These are phyloP conservation scores for Pleurostoma richardsiae DNA, from an alignment of 2,329 filamentous ascomycete species.

Conservation along the genomic window DNA sequence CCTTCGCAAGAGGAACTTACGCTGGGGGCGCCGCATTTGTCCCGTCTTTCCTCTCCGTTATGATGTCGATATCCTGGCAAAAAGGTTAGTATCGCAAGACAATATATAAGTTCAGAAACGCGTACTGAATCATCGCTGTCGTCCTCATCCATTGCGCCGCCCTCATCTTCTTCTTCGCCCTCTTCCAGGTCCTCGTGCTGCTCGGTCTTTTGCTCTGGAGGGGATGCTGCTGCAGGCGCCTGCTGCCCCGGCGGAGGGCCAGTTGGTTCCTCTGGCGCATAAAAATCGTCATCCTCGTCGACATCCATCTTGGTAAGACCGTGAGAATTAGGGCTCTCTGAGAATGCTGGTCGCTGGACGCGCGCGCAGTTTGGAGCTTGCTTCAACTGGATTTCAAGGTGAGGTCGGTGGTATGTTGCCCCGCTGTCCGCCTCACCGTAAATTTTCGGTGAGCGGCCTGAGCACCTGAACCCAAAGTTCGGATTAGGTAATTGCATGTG, in stretches of 20 bases:
- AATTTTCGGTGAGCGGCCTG: no score
- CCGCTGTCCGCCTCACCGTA: neutral
- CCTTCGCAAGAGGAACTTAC: constrained; percentile 31
- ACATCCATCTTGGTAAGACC: constrained; percentile 50
- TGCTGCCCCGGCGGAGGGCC: constrained; percentile 19
- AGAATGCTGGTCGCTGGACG: no score
- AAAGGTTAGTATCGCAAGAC: neutral
- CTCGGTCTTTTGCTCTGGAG: constrained; percentile 25
- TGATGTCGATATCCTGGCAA: constrained; percentile 60
- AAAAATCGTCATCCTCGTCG: constrained; percentile 65
- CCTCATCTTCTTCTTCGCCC: constrained; percentile 60
- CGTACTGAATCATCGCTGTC: constrained; percentile 49
- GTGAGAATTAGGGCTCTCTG: neutral
- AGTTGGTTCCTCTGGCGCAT: constrained; percentile 53
- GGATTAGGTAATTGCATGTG: no score
- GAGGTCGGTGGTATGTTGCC: neutral
- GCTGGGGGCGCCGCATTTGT: constrained; percentile 53
- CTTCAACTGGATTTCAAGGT: constrained; percentile 5
- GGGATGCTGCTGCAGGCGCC: constrained; percentile 16
- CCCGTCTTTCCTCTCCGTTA: constrained; percentile 62
- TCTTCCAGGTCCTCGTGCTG: constrained; percentile 54
- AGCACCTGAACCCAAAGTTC: no score
- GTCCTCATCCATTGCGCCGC: constrained; percentile 56
- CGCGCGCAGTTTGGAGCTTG: no score
- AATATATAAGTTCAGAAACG: neutral